Conservation (phyloP, 2,329 filamentous ascomycete genomes). For the Cadophora malorum region DNA sequence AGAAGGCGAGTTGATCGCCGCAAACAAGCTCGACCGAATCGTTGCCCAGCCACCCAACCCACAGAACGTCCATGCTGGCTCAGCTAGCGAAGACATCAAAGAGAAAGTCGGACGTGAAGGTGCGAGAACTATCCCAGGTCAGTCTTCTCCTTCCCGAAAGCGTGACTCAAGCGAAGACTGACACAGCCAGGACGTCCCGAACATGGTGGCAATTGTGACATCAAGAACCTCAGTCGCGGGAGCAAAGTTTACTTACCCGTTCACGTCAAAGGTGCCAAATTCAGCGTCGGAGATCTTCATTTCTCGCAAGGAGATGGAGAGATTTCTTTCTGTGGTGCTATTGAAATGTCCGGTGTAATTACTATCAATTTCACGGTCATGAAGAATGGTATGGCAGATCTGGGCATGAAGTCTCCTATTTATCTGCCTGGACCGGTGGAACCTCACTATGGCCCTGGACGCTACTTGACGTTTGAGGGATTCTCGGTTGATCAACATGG, state of each 20-base stretch:
- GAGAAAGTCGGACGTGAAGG: slow-evolving; percentile 77
- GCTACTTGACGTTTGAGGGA: slow-evolving; percentile 86
- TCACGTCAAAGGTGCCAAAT: slow-evolving; percentile 86
- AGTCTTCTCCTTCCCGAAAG: neutral
- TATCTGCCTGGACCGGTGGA: slow-evolving; percentile 88
- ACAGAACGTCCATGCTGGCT: slow-evolving; percentile 75
- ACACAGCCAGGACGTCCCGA: slow-evolving; percentile 38
- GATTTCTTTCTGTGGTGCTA: slow-evolving; percentile 87
- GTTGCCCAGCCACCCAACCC: slow-evolving; percentile 81
- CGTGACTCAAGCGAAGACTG: neutral
- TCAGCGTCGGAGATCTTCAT: slow-evolving; percentile 87
- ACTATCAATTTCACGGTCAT: slow-evolving; percentile 90
- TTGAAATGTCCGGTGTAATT: slow-evolving; percentile 92
- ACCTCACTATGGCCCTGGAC: slow-evolving; percentile 82
- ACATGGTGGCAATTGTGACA: slow-evolving; percentile 84
- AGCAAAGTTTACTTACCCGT: slow-evolving; percentile 87
- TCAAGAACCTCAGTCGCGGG: slow-evolving; percentile 83
- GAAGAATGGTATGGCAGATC: slow-evolving; percentile 76
- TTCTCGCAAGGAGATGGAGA: slow-evolving; percentile 91
- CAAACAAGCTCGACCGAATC: slow-evolving; percentile 68
- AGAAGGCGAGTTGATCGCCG: slow-evolving; percentile 78
- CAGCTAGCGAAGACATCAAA: slow-evolving; percentile 62
- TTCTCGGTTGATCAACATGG: slow-evolving; percentile 89
- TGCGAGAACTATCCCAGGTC: slow-evolving; percentile 81
- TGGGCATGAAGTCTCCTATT: slow-evolving; percentile 82